These are phyloP conservation scores for Ceratobasidium papillatum DNA, from an alignment of 1,284 basidiomycete genomes.

Conservation along the genomic window DNA sequence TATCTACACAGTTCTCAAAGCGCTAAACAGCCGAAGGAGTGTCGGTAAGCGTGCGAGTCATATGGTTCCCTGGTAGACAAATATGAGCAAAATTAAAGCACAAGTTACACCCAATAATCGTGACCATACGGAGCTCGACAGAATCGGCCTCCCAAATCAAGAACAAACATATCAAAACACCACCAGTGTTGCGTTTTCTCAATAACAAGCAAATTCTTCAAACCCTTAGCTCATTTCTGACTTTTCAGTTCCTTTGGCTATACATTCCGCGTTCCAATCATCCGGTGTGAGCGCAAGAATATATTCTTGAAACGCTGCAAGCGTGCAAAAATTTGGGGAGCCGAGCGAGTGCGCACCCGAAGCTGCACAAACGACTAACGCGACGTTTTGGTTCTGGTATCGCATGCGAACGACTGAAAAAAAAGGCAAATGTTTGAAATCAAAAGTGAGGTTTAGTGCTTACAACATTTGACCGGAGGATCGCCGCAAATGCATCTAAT, in stretches of 20 bases:
- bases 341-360: constrained; percentile 75
- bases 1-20: too few relatives aligned
- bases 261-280: constrained; percentile 72
- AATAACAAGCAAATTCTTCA: too few relatives aligned
- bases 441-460: not conserved
- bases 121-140: too few relatives aligned
- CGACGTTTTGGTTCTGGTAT: constrained; percentile 75
- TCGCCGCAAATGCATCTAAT: constrained; percentile 11
- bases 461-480: constrained; percentile 1
- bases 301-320: constrained; percentile 70
- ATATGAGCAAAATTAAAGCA: too few relatives aligned
- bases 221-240: not conserved
- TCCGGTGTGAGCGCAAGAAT: constrained; percentile 69
- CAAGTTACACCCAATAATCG: too few relatives aligned
- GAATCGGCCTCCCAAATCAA: too few relatives aligned
- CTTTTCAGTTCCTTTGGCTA: constrained; percentile 10
- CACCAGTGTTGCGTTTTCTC: too few relatives aligned
- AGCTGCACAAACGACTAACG: constrained; percentile 71
- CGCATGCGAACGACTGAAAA: constrained; percentile 73
- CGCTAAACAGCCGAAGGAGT: too few relatives aligned
- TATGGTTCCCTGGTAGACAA: too few relatives aligned
- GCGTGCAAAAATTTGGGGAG: constrained; percentile 78
- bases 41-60: too few relatives aligned
- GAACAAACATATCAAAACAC: too few relatives aligned
- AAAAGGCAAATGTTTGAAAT: not conserved